phyloP scores from a whole-genome alignment of 352 stramenopile species.

The Globisporangium splendens region DNA sequence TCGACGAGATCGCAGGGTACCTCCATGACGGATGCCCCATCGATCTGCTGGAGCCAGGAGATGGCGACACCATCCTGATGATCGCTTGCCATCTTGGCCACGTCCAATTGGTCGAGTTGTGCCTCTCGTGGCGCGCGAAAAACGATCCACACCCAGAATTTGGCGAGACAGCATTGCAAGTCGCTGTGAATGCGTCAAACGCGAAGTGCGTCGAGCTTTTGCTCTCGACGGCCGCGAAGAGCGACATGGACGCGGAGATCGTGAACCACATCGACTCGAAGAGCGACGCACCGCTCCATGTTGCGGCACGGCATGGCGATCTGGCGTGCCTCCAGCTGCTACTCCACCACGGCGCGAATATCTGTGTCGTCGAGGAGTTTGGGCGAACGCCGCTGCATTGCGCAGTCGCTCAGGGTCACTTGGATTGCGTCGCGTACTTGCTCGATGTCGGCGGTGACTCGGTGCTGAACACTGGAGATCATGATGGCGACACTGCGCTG shows the following conservation, averaged over 20 bases:
- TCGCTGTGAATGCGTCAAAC: slow-evolving; percentile 62
- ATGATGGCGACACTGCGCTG: slow-evolving; percentile 71
- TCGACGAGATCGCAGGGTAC: slow-evolving; percentile 40
- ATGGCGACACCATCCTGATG: slow-evolving; percentile 77
- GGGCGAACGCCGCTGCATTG: slow-evolving; percentile 79
- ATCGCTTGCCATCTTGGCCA: slow-evolving; percentile 66
- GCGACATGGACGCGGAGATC: slow-evolving; percentile 84
- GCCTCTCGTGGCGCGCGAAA: slow-evolving; percentile 69
- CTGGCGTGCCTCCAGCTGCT: slow-evolving; percentile 68
- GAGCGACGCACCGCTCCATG: slow-evolving; percentile 78
- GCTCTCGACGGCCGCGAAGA: slow-evolving; percentile 71
- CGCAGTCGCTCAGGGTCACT: slow-evolving; percentile 49
- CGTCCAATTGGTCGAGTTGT: slow-evolving; percentile 64
- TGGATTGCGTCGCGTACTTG: slow-evolving; percentile 76
- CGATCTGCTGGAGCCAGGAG: slow-evolving; percentile 67
- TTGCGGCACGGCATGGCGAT: slow-evolving; percentile 66
- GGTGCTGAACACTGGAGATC: slow-evolving; percentile 72
- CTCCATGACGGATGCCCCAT: slow-evolving; percentile 70
- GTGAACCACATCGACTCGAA: slow-evolving; percentile 84
- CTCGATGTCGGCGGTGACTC: slow-evolving; percentile 82
- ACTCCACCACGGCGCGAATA: slow-evolving; percentile 74
- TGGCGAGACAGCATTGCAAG: slow-evolving; percentile 76
- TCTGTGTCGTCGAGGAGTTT: slow-evolving; percentile 81
- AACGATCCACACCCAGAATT: slow-evolving; percentile 87
- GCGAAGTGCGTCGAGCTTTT: slow-evolving; percentile 57